Conservation (phyloP, 805 yeast species). For the Cyberlindnera maritima region DNA sequence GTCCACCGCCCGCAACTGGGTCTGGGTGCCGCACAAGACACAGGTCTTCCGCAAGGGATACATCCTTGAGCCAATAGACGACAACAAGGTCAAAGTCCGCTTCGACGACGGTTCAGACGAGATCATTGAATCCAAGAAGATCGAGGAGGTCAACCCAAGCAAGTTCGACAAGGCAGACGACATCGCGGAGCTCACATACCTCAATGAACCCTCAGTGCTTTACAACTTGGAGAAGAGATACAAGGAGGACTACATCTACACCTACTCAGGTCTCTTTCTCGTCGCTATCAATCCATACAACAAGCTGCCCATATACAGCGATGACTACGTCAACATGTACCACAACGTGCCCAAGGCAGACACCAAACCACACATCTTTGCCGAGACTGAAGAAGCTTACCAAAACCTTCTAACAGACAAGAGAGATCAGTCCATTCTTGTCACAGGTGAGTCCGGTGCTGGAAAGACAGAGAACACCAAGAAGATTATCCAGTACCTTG, state of each 20-base stretch:
- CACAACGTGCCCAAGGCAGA: conserved; percentile 45
- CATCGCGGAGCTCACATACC: conserved; percentile 91
- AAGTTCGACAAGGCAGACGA: conserved; percentile 89
- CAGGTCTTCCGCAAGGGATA: conserved; percentile 60
- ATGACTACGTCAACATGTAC: conserved; percentile 53
- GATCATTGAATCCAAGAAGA: conserved; percentile 41
- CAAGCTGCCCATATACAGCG: conserved; percentile 65
- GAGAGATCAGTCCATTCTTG: conserved; percentile 85
- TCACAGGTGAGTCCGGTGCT: conserved; percentile 99
- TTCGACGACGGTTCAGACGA: conserved; percentile 38
- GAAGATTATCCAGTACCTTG: conserved; percentile 86
- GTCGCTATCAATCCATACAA: conserved; percentile 96
- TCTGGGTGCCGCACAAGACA: conserved; percentile 71
- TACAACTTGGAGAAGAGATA: conserved; percentile 79
- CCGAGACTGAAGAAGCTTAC: conserved; percentile 83
- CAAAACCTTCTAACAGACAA: conserved; percentile 65
- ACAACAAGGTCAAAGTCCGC: conserved; percentile 36
- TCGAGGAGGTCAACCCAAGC: conserved; percentile 78
- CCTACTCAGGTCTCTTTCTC: conserved; percentile 91
- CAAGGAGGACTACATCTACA: conserved; percentile 74
- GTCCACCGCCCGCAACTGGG: conserved; percentile 43
- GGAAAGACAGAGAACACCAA: conserved; percentile 98
- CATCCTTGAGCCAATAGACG: conserved; percentile 43
- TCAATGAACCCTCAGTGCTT: conserved; percentile 95
- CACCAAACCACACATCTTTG: conserved; percentile 83